These are phyloP conservation scores for Beauveria rudraprayagi DNA, from an alignment of 2,329 filamentous ascomycete species.

Conservation along the genomic window DNA sequence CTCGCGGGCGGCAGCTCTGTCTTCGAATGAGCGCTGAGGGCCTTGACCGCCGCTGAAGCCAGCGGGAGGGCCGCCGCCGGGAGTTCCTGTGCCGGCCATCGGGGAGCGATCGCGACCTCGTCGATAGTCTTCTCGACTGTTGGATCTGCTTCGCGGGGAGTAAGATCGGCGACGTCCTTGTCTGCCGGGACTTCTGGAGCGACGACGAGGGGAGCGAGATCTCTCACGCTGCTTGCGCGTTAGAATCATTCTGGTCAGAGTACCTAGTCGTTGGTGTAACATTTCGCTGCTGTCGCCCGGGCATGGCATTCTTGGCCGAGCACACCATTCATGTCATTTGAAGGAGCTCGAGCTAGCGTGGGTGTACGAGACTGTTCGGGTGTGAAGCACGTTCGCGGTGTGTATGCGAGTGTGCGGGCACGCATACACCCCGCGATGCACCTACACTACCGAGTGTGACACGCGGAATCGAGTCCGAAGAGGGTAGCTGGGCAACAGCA, in stretches of 20 bases:
- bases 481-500: not conserved
- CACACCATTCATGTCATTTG: not conserved
- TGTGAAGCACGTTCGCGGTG: not conserved
- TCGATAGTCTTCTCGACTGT: constrained; percentile 68
- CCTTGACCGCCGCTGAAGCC: constrained; percentile 51
- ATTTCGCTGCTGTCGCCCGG: constrained; percentile 12
- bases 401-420: not conserved
- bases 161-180: constrained; percentile 65
- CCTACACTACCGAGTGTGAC: not conserved
- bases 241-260: constrained; percentile 13
- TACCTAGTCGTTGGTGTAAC: constrained; percentile 23
- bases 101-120: constrained; percentile 71
- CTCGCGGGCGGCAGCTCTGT: constrained; percentile 75
- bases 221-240: constrained; percentile 65
- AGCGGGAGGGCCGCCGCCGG: constrained; percentile 61
- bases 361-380: not conserved
- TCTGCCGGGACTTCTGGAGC: constrained; percentile 75
- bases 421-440: not conserved
- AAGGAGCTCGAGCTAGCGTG: not conserved
- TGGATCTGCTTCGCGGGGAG: constrained; percentile 69
- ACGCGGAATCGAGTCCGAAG: not conserved
- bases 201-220: constrained; percentile 69
- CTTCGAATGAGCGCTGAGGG: constrained; percentile 72
- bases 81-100: constrained; percentile 67
- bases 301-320: not conserved